phyloP scores from a whole-genome alignment of 1,139 yeast species.

The Citeromyces hawaiiensis region DNA sequence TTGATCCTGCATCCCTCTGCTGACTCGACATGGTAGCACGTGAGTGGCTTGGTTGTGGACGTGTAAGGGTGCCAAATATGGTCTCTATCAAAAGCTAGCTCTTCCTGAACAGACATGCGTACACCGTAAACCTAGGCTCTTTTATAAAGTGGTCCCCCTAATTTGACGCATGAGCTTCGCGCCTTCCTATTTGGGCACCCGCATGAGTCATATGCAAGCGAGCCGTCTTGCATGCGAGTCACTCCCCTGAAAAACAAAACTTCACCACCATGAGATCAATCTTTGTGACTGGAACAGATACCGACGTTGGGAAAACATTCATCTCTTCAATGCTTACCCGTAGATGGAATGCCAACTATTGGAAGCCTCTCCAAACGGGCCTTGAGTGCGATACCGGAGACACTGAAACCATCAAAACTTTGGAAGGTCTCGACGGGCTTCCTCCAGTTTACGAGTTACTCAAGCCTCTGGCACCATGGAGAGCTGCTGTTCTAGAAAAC shows the following conservation, averaged over 20 bases:
- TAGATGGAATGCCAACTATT: constrained; percentile 16
- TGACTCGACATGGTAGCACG: constrained; percentile 15
- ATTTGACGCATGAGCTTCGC: background rate
- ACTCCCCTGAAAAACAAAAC: no score
- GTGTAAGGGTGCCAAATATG: constrained; percentile 22
- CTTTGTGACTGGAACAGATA: constrained; percentile 20
- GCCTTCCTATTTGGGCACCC: background rate
- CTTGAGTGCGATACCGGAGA: constrained; percentile 17
- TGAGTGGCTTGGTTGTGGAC: constrained; percentile 14
- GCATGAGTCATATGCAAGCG: background rate
- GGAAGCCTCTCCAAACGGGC: constrained; percentile 22
- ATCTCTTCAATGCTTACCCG: constrained; percentile 15
- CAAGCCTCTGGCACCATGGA: constrained; percentile 18
- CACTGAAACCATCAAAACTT: constrained; percentile 11
- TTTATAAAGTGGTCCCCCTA: background rate
- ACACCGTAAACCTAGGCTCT: background rate
- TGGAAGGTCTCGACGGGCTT: constrained; percentile 6
- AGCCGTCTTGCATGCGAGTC: no score
- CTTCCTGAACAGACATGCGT: constrained; percentile 4
- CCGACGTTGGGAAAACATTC: constrained; percentile 21
- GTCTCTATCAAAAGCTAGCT: constrained; percentile 13
- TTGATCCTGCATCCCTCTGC: constrained; percentile 14
- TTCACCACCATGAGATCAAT: constrained; percentile 6
- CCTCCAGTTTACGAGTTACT: constrained; percentile 12
- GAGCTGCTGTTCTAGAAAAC: constrained; percentile 14